These are phyloP conservation scores for Fraxinus greggii DNA, from an alignment of 305 asterid genomes.

Conservation along the genomic window DNA sequence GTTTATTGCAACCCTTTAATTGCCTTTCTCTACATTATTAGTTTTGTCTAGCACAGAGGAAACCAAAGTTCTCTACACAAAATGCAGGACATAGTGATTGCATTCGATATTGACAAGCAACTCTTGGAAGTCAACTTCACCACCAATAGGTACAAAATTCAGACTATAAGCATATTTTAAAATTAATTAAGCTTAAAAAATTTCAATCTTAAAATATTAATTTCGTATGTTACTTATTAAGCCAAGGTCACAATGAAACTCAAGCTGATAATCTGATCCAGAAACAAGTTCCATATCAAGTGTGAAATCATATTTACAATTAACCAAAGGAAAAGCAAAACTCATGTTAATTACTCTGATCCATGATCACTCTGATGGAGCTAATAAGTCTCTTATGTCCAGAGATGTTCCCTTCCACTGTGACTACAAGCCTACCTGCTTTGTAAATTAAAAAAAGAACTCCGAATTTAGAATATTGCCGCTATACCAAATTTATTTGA, in stretches of 20 bases:
- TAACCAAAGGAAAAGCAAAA: slow-evolving; percentile 12
- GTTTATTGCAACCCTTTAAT: neutral
- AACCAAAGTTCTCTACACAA: neutral
- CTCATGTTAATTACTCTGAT: slow-evolving; percentile 47
- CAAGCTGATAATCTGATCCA: neutral
- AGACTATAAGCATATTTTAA: neutral
- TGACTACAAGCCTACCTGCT: slow-evolving; percentile 28
- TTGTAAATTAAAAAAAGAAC: slow-evolving; percentile 14
- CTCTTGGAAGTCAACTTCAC: neutral
- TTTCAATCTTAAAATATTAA: neutral
- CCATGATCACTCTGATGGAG: slow-evolving; percentile 42
- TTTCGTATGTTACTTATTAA: neutral
- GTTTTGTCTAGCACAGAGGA: neutral
- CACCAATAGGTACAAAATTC: neutral
- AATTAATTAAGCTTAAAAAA: neutral
- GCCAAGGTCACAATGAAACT: neutral
- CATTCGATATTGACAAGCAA: neutral
- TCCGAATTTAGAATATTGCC: neutral
- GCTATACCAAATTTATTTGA: neutral
- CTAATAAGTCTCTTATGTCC: neutral
- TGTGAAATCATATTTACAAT: neutral
- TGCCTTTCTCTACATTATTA: neutral
- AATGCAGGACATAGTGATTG: neutral
- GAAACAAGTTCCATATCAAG: neutral
- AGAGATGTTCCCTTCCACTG: slow-evolving; percentile 20